Percentiles rank a stretch among this genome's conserved stretches.
Conservation (phyloP, 2,329 filamentous ascomycete genomes). For the Colletotrichum abscissum region DNA sequence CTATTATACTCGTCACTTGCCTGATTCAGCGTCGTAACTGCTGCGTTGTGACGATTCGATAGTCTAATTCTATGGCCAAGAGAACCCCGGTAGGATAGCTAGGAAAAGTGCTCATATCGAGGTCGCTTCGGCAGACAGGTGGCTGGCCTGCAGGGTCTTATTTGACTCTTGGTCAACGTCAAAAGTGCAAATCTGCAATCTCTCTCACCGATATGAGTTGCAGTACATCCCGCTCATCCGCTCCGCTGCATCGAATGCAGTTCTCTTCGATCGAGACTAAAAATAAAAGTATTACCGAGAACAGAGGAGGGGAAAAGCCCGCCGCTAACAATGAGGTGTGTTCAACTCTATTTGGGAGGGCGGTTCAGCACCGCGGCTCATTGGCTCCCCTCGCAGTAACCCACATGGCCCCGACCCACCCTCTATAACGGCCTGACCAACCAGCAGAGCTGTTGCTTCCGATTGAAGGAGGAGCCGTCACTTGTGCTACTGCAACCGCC, state of each 20-base stretch:
- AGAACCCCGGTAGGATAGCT: background rate
- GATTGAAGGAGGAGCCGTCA: conserved; percentile 16
- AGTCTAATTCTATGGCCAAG: conserved; percentile 9
- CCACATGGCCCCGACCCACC: conserved; percentile 7
- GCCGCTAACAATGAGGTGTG: conserved; percentile 1
- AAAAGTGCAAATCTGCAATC: conserved; percentile 1
- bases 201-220: conserved; percentile 1
- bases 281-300: conserved; percentile 15
- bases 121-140: background rate
- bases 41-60: conserved; percentile 5
- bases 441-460: conserved; percentile 13
- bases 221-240: conserved; percentile 8
- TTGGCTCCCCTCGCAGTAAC: conserved; percentile 23
- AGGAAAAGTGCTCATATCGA: conserved; percentile 5
- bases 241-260: conserved; percentile 13
- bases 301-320: background rate
- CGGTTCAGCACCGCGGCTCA: conserved; percentile 22
- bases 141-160: conserved; percentile 4
- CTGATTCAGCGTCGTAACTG: background rate
- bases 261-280: conserved; percentile 29
- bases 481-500: conserved; percentile 34
- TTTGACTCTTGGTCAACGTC: conserved; percentile 4
- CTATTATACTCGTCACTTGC: conserved; percentile 3
- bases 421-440: conserved; percentile 7
- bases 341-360: conserved; percentile 34